Conservation (phyloP, 208 protist species). For the Porcisia hertigi region DNA sequence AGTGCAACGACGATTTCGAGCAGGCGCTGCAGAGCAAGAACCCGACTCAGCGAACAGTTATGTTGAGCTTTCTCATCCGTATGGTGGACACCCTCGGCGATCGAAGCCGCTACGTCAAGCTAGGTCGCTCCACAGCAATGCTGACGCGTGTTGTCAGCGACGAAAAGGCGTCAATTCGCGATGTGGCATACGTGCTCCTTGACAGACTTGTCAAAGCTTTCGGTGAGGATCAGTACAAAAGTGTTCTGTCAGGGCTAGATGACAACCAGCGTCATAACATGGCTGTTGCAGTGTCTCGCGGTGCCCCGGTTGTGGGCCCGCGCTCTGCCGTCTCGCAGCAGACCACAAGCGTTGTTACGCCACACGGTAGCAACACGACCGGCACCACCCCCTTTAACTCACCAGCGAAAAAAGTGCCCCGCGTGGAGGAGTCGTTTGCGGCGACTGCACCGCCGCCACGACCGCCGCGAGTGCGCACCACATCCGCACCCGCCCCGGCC, state of each 20-base stretch:
- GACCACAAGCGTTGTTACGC: constrained; percentile 1
- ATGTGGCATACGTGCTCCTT: constrained; percentile 65
- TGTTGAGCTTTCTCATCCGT: constrained; percentile 66
- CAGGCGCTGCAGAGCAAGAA: constrained; percentile 72
- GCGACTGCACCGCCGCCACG: not conserved
- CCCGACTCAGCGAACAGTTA: constrained; percentile 70
- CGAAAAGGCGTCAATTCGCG: constrained; percentile 78
- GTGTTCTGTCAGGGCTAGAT: constrained; percentile 62
- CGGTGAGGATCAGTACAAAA: constrained; percentile 54
- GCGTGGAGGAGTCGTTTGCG: constrained; percentile 34
- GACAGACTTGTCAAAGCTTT: constrained; percentile 51
- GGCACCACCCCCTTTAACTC: constrained; percentile 48
- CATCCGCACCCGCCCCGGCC: constrained; percentile 3
- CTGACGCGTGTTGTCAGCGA: constrained; percentile 80
- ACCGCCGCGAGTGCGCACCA: not conserved
- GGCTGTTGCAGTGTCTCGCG: constrained; percentile 27
- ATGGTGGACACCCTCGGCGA: constrained; percentile 56
- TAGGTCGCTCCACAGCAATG: constrained; percentile 44
- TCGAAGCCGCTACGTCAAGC: constrained; percentile 41
- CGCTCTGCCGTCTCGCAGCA: not conserved
- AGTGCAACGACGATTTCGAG: constrained; percentile 86
- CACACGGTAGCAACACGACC: constrained; percentile 10
- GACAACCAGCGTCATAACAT: constrained; percentile 75
- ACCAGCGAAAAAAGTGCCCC: constrained; percentile 63
- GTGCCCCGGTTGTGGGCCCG: constrained; percentile 16